A percentile compares a stretch with the other conserved stretches of the same genome.
phyloP scores from a whole-genome alignment of 2,329 filamentous ascomycete species.

The Aspergillus felis region DNA sequence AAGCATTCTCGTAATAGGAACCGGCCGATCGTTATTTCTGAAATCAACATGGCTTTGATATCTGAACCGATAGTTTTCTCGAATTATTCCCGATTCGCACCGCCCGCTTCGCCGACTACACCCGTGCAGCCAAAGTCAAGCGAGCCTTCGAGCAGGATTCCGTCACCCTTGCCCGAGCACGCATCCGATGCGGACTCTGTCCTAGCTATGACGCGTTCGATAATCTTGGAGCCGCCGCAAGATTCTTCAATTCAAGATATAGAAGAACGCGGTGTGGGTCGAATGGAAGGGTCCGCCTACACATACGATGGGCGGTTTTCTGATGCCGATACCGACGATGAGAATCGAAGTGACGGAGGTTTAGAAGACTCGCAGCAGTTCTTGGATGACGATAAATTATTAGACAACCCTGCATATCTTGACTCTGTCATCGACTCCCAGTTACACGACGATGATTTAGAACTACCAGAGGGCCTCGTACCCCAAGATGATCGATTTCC shows the following conservation, averaged over 20 bases:
- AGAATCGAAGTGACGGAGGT: constrained; percentile 21
- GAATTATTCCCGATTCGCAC: constrained; percentile 38
- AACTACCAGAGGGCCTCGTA: constrained; percentile 18
- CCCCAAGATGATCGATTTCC: constrained; percentile 1
- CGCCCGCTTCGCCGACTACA: constrained; percentile 29
- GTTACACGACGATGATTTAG: constrained; percentile 30
- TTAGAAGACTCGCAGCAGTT: constrained; percentile 25
- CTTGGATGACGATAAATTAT: constrained; percentile 25
- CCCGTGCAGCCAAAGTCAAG: constrained; percentile 32
- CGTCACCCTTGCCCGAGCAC: constrained; percentile 23
- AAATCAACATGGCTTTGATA: constrained; percentile 44
- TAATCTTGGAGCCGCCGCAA: constrained; percentile 32
- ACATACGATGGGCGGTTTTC: constrained; percentile 41
- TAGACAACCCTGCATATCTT: constrained; percentile 37
- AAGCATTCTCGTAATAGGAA: constrained; percentile 34
- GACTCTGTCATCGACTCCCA: constrained; percentile 37
- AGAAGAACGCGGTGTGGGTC: constrained; percentile 4
- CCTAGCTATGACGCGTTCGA: constrained; percentile 36
- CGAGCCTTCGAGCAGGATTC: constrained; percentile 23
- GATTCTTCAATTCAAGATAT: neutral
- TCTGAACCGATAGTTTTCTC: constrained; percentile 49
- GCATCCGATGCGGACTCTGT: constrained; percentile 21
- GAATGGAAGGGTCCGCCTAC: constrained; percentile 30
- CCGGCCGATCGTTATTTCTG: constrained; percentile 43
- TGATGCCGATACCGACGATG: constrained; percentile 39